phyloP scores from a whole-genome alignment of 192 early-diverging fungal genomes.

The Phycomyces nitens region DNA sequence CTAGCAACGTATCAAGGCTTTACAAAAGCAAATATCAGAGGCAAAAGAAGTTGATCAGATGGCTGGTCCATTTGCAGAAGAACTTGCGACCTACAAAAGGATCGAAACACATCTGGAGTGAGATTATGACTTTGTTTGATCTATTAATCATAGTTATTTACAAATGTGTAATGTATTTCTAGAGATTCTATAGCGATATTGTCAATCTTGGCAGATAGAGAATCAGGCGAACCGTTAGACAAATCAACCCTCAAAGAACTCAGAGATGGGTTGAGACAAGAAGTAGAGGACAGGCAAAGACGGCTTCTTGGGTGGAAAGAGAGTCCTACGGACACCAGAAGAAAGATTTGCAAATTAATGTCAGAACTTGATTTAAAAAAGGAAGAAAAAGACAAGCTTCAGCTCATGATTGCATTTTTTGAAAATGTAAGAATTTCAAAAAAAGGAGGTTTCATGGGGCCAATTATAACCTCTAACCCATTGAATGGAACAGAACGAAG shows the following conservation, averaged over 20 bases:
- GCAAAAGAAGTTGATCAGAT: conserved; percentile 9
- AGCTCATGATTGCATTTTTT: conserved; percentile 15
- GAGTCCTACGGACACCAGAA: neutral
- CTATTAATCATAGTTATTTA: neutral
- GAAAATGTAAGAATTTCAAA: conserved; percentile 9
- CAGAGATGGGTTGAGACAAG: too few relatives aligned
- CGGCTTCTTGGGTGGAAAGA: neutral
- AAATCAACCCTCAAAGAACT: too few relatives aligned
- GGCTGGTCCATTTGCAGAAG: conserved; percentile 20
- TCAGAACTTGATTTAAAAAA: neutral
- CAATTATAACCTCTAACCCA: neutral
- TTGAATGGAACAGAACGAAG: conserved; percentile 42
- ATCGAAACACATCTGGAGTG: conserved; percentile 10
- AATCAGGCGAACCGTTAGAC: too few relatives aligned
- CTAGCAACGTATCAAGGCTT: conserved; percentile 10
- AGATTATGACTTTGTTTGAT: neutral
- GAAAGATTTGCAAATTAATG: neutral
- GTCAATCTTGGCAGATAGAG: too few relatives aligned
- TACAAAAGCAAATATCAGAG: conserved; percentile 3
- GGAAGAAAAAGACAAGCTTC: conserved; percentile 9
- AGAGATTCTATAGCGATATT: too few relatives aligned
- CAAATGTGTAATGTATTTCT: too few relatives aligned
- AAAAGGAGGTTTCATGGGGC: neutral
- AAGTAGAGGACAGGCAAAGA: too few relatives aligned
- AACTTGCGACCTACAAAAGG: conserved; percentile 2